phyloP scores from a whole-genome alignment of 768 basidiomycete genomes.

The Boletellus sp. region DNA sequence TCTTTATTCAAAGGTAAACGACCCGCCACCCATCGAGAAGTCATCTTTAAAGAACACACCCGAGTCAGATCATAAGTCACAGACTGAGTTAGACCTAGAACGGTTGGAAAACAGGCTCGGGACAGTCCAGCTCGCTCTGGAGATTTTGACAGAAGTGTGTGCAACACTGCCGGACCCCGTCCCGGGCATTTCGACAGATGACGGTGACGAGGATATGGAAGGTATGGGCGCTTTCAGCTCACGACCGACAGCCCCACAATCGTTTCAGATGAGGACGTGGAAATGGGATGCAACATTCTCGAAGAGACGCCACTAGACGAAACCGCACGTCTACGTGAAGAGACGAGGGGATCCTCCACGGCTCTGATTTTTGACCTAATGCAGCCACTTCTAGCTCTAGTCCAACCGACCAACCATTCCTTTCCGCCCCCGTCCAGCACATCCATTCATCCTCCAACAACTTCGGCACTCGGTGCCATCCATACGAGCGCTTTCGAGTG shows the following conservation, averaged over 20 bases:
- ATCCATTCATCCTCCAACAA: slow-evolving; percentile 84
- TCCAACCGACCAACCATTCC: slow-evolving; percentile 74
- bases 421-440: slow-evolving; percentile 69
- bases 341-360: slow-evolving; percentile 28
- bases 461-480: slow-evolving; percentile 77
- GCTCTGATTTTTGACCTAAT: slow-evolving; percentile 58
- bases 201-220: slow-evolving; percentile 34
- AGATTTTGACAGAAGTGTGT: slow-evolving; percentile 84
- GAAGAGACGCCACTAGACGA: slow-evolving; percentile 28
- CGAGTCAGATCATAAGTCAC: slow-evolving; percentile 72
- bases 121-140: slow-evolving; percentile 78
- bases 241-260: slow-evolving; percentile 26
- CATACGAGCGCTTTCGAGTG: slow-evolving; percentile 87
- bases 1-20: slow-evolving; percentile 37
- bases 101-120: slow-evolving; percentile 65
- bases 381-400: slow-evolving; percentile 61
- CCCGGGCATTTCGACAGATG: slow-evolving; percentile 33
- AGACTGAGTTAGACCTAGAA: slow-evolving; percentile 67
- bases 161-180: slow-evolving; percentile 82
- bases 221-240: slow-evolving; percentile 19
- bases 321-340: slow-evolving; percentile 7
- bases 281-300: slow-evolving; percentile 31
- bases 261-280: slow-evolving; percentile 42
- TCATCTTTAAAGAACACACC: slow-evolving; percentile 62
- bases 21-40: slow-evolving; percentile 49